Base-by-base conservation (phyloP, 2,329 filamentous ascomycete genomes). In the Colletotrichum chlorophyti region DNA sequence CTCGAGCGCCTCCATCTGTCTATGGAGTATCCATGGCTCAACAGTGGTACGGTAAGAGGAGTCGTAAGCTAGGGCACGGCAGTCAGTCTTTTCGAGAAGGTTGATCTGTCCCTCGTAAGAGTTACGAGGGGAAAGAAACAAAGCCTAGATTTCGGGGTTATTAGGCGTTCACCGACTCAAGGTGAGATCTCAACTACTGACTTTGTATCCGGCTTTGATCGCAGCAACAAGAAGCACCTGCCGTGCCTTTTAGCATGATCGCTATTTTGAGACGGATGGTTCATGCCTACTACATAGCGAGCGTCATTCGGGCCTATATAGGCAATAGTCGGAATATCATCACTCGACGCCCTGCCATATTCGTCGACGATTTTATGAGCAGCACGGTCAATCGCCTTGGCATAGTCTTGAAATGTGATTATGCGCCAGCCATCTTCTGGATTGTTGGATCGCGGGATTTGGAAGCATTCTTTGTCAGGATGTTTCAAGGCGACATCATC, bases 91-190 rank as follows among this genome's bases (percentile, higher is more conserved):
- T 21, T 77, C 68, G 38, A 81, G 76, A 1, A 82, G 70, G 29
- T 73, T 75, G 10, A 78, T 46, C 57, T 81, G 76, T 3, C 70
- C 77, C 40, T 79, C 77, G 9, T 70, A 66, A 3, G 74, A 74
- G 60, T 81, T 81, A 2, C 79, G 72, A 1, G 76, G 71, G 21
- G 77, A 81, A 31, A 79, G 73, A 37, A 78, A 75, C 9, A 80
- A 66, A 5, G 73, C 72, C 69, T 76, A 43, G 2, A 12, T 34
- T 37, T 8, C 4, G 12, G n/a, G n/a, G 12, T 34, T 10, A 7
- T 31, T 27, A n/a, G n/a, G n/a, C n/a, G n/a, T n/a, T n/a, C n/a
- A n/a, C n/a, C n/a, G n/a, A n/a, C n/a, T n/a, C n/a, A n/a, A n/a
- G n/a, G n/a, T n/a, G n/a, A n/a, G n/a, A n/a, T n/a, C n/a, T n/a